Percentiles rank a stretch among this genome's conserved stretches.
phyloP scores from a whole-genome alignment of 108 stramenopile genomes.

The Cyclostephanos invisitatus region DNA sequence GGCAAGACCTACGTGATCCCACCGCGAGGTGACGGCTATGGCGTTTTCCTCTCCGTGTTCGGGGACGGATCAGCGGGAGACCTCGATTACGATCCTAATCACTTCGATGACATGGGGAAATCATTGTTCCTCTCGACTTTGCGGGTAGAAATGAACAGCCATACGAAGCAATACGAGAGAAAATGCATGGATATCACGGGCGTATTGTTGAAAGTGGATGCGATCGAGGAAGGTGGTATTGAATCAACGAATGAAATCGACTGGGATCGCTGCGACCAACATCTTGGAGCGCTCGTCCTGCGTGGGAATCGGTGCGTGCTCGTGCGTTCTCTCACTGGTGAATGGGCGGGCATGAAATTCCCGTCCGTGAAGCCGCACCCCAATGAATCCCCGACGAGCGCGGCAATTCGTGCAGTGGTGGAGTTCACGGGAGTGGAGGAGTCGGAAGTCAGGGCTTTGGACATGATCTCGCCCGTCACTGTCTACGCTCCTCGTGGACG shows the following conservation, averaged over 20 bases:
- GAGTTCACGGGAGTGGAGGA: constrained; percentile 53
- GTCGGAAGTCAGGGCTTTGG: constrained; percentile 34
- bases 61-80: neutral
- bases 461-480: constrained; percentile 41
- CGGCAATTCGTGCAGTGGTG: constrained; percentile 48
- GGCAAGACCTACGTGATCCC: constrained; percentile 17
- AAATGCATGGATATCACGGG: constrained; percentile 51
- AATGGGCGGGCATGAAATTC: constrained; percentile 60
- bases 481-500: constrained; percentile 53
- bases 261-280: constrained; percentile 45
- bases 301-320: constrained; percentile 67
- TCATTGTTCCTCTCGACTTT: constrained; percentile 43
- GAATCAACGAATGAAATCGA: constrained; percentile 12
- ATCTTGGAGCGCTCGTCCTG: constrained; percentile 52
- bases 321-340: constrained; percentile 40
- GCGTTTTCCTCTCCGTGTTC: constrained; percentile 7
- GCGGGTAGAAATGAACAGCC: constrained; percentile 53
- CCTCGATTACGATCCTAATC: constrained; percentile 34
- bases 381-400: constrained; percentile 25
- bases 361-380: constrained; percentile 42
- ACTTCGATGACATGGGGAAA: constrained; percentile 41
- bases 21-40: neutral
- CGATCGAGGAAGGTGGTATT: neutral
- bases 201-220: constrained; percentile 18
- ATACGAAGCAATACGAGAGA: constrained; percentile 62